Conservation (phyloP, 345 rosid species). For the Litchi chinensis region DNA sequence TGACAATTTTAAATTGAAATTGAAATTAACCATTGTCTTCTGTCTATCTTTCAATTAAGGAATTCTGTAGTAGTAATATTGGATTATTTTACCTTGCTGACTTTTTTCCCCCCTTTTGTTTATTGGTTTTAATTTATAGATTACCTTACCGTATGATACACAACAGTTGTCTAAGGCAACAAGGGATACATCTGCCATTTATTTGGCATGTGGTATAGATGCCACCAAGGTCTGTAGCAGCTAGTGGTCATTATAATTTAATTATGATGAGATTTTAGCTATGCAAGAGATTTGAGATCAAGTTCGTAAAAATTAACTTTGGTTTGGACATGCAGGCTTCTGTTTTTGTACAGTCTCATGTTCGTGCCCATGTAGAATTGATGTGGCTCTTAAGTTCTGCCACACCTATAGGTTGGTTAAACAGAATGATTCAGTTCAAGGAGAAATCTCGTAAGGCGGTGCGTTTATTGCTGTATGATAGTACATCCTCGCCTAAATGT, state of each 20-base stretch:
- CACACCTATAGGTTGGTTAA: slow-evolving; percentile 92
- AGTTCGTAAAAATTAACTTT: slow-evolving; percentile 2
- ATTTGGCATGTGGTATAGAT: slow-evolving; percentile 91
- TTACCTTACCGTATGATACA: slow-evolving; percentile 74
- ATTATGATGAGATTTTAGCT: neutral
- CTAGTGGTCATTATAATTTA: slow-evolving; percentile 13
- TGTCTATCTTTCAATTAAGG: neutral
- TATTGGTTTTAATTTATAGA: slow-evolving; percentile 42
- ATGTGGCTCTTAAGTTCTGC: slow-evolving; percentile 82
- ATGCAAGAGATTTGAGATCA: neutral
- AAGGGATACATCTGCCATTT: slow-evolving; percentile 84
- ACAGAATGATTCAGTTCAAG: slow-evolving; percentile 89
- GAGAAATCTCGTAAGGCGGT: slow-evolving; percentile 93
- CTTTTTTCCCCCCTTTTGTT: too few species aligned
- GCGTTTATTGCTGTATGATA: slow-evolving; percentile 33
- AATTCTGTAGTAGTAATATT: neutral
- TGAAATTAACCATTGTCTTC: neutral
- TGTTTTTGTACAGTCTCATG: slow-evolving; percentile 90
- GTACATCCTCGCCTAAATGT: slow-evolving; percentile 9
- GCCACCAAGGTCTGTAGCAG: slow-evolving; percentile 55
- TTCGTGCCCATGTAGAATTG: slow-evolving; percentile 74
- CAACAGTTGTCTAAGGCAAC: slow-evolving; percentile 69
- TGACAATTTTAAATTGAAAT: neutral
- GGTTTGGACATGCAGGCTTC: slow-evolving; percentile 63
- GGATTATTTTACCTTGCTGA: neutral